These are phyloP conservation scores for Citrus sp. DNA, from an alignment of 345 rosid species.

Conservation along the genomic window DNA sequence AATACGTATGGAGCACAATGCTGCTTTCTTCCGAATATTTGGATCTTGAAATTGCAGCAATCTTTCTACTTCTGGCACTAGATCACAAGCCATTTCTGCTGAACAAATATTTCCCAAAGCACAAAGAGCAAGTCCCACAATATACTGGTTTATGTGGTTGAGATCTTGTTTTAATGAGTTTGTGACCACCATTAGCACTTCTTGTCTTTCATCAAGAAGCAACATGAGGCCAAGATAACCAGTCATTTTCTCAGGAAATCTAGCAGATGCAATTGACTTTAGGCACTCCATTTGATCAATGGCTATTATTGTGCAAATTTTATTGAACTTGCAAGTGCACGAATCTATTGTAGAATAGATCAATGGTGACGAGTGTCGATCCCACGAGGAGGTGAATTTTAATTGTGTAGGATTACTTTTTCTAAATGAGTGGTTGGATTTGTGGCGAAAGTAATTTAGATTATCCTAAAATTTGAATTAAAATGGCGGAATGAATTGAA, in stretches of 20 bases:
- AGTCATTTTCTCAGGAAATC: conserved; percentile 97
- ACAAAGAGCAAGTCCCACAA: conserved; percentile 98
- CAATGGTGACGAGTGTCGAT: too few species aligned
- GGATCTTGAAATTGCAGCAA: conserved; percentile 96
- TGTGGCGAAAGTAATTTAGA: too few species aligned
- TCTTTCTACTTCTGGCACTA: conserved; percentile 98
- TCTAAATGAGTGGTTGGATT: too few species aligned
- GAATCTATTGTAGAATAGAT: too few species aligned
- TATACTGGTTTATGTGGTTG: conserved; percentile 89
- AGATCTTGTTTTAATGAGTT: conserved; percentile 99
- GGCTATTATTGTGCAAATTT: too few species aligned
- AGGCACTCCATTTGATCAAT: conserved; percentile 99
- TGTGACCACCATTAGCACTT: conserved; percentile 97
- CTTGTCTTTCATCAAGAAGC: conserved; percentile 99
- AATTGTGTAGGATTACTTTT: too few species aligned
- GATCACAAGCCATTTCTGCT: conserved; percentile 99
- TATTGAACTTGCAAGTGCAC: too few species aligned
- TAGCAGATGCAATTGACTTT: conserved; percentile 87
- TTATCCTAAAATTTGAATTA: too few species aligned
- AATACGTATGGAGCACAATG: conserved; percentile 89
- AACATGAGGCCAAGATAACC: conserved; percentile 97
- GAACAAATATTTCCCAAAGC: conserved; percentile 99
- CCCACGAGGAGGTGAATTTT: too few species aligned
- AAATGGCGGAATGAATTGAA: too few species aligned
- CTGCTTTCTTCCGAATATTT: conserved; percentile 95